Evolutionary conservation across 2,329 filamentous ascomycete genomes (phyloP).

Genomic region (Cladorrhinum sp.): DNA sequence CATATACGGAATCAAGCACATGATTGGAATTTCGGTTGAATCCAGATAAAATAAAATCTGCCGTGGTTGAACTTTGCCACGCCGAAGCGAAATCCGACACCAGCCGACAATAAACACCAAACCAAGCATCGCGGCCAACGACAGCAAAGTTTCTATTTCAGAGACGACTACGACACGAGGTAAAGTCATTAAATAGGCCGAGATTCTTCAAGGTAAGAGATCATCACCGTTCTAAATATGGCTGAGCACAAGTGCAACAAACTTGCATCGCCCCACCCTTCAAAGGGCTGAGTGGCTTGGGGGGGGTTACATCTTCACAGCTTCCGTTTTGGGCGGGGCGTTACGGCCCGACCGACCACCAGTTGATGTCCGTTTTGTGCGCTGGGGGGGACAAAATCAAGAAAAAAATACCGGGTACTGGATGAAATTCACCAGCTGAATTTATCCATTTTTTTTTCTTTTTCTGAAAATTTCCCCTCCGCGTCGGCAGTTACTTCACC

Average conservation of each 20-base stretch:
- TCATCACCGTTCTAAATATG: background rate
- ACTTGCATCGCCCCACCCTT: constrained; percentile 5
- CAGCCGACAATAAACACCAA: no score
- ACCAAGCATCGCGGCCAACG: no score
- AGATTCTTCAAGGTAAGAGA: background rate
- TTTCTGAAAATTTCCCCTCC: background rate
- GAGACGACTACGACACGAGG: background rate
- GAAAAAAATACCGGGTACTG: background rate
- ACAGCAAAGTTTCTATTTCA: background rate
- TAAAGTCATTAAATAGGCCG: background rate
- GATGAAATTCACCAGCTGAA: constrained; percentile 1
- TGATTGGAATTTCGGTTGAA: background rate
- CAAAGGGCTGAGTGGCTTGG: constrained; percentile 7
- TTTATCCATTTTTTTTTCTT: constrained; percentile 9
- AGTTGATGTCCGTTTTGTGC: background rate
- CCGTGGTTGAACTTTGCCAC: no score
- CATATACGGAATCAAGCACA: background rate
- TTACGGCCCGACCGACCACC: background rate
- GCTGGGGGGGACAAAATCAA: background rate
- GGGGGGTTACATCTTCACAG: constrained; percentile 8
- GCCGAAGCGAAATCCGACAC: no score
- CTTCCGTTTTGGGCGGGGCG: constrained; percentile 11
- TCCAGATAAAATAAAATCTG: no score
- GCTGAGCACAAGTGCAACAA: background rate
- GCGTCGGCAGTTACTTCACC: background rate